A percentile compares a stretch with the other conserved stretches of the same genome.
Conservation (phyloP, 2,329 filamentous ascomycete species). For the Penicillium olsonii region DNA sequence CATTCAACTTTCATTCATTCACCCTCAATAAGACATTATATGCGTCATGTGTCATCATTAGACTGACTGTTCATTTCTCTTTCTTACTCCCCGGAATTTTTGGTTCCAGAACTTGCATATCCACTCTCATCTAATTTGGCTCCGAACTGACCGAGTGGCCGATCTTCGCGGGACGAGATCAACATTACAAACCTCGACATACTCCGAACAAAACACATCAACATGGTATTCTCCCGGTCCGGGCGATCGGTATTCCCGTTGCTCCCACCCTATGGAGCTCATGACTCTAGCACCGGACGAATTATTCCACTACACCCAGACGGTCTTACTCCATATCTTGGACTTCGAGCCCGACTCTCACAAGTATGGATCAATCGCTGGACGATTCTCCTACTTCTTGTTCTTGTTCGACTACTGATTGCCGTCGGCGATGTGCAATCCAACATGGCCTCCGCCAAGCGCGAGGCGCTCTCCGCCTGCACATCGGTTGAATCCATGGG, state of each 20-base stretch:
- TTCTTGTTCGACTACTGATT: constrained; percentile 78
- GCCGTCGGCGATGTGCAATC: constrained; percentile 71
- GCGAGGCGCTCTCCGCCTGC: constrained; percentile 83
- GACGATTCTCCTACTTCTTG: constrained; percentile 85
- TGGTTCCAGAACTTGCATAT: background rate
- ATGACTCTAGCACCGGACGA: constrained; percentile 53
- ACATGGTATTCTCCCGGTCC: constrained; percentile 37
- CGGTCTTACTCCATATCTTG: constrained; percentile 85
- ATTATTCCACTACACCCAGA: constrained; percentile 64
- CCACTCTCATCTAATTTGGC: background rate
- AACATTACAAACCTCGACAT: background rate
- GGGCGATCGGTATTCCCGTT: constrained; percentile 38
- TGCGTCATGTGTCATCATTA: constrained; percentile 4
- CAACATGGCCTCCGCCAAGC: constrained; percentile 73
- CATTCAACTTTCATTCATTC: background rate
- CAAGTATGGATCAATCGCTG: constrained; percentile 98
- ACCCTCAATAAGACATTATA: constrained; percentile 3
- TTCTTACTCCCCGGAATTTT: background rate
- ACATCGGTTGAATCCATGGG: constrained; percentile 89
- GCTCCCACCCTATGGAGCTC: constrained; percentile 44
- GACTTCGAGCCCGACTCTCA: constrained; percentile 82
- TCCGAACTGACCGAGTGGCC: background rate
- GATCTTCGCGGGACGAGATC: constrained; percentile 6
- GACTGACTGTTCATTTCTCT: background rate
- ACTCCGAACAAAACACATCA: constrained; percentile 2